These are phyloP conservation scores for Rhizoclosmatium globosum DNA, from an alignment of 192 early-diverging fungal species.

Conservation along the genomic window DNA sequence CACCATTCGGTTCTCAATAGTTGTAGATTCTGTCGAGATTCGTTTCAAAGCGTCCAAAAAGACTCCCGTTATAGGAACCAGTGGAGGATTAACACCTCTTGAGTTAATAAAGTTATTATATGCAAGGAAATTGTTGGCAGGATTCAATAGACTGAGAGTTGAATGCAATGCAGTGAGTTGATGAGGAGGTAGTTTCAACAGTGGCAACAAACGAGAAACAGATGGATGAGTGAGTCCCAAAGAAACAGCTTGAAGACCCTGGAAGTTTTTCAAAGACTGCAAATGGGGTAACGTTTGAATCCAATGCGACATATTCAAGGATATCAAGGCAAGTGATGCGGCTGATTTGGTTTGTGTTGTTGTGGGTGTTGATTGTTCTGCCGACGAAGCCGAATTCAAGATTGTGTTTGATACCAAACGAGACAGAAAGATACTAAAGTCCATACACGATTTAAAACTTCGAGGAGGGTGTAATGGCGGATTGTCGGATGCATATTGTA, in stretches of 20 bases:
- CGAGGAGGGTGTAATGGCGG: neutral
- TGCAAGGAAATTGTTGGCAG: neutral
- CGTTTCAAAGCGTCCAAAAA: slow-evolving; percentile 25
- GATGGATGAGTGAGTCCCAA: slow-evolving; percentile 9
- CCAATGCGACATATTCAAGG: slow-evolving; percentile 18
- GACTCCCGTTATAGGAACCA: slow-evolving; percentile 17
- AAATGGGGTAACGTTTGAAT: slow-evolving; percentile 16
- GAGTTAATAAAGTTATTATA: neutral
- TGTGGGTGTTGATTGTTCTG: neutral
- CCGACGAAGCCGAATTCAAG: neutral
- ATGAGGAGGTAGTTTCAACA: neutral
- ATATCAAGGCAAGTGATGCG: neutral
- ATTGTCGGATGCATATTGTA: neutral
- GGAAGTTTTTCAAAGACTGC: slow-evolving; percentile 20
- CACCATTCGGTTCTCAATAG: neutral
- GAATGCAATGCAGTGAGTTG: neutral
- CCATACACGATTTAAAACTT: slow-evolving; percentile 30
- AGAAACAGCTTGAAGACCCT: slow-evolving; percentile 12
- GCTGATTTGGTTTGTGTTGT: neutral
- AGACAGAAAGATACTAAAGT: slow-evolving; percentile 29
- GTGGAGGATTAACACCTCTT: neutral
- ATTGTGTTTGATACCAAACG: slow-evolving; percentile 12
- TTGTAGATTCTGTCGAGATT: neutral
- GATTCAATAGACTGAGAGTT: neutral
- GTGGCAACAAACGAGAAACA: neutral